Evolutionary conservation across 1,139 yeast species (phyloP).

Genomic region (Geotrichum reessii): DNA sequence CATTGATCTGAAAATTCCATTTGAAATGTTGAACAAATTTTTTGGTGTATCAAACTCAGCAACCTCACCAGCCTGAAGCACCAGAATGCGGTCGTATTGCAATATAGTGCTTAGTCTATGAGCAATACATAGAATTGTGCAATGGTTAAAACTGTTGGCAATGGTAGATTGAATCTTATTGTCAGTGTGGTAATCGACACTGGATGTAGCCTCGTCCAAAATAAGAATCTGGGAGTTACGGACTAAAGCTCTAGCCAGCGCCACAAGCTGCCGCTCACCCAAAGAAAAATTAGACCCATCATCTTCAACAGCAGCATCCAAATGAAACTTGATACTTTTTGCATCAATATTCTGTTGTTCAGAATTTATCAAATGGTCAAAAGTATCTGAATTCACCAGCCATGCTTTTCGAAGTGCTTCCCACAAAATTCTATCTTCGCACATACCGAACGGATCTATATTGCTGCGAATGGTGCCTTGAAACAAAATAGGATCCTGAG

Average conservation of each 20-base stretch:
- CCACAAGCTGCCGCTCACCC: slow-evolving; percentile 71
- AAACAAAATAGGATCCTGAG: slow-evolving; percentile 72
- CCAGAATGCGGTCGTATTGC: slow-evolving; percentile 59
- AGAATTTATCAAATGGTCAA: slow-evolving; percentile 27
- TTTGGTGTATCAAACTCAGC: slow-evolving; percentile 50
- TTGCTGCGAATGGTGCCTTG: slow-evolving; percentile 61
- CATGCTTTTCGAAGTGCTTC: slow-evolving; percentile 59
- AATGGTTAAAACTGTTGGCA: slow-evolving; percentile 51
- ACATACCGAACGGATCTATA: slow-evolving; percentile 57
- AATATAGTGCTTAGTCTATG: slow-evolving; percentile 68
- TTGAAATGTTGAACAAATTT: slow-evolving; percentile 40
- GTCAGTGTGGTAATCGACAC: slow-evolving; percentile 76
- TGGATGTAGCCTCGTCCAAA: slow-evolving; percentile 78
- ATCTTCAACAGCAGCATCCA: slow-evolving; percentile 62
- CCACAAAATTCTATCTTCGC: slow-evolving; percentile 51
- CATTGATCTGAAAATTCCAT: slow-evolving; percentile 54
- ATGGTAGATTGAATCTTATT: slow-evolving; percentile 63
- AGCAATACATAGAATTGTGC: slow-evolving; percentile 75
- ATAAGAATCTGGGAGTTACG: slow-evolving; percentile 60
- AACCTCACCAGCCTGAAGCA: slow-evolving; percentile 57
- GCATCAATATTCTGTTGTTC: slow-evolving; percentile 21
- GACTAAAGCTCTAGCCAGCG: slow-evolving; percentile 72
- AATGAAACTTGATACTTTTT: slow-evolving; percentile 49
- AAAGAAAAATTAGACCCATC: slow-evolving; percentile 71
- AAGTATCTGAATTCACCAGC: slow-evolving; percentile 43